phyloP scores from a whole-genome alignment of 345 rosid genomes.

The Camelina sativa region DNA sequence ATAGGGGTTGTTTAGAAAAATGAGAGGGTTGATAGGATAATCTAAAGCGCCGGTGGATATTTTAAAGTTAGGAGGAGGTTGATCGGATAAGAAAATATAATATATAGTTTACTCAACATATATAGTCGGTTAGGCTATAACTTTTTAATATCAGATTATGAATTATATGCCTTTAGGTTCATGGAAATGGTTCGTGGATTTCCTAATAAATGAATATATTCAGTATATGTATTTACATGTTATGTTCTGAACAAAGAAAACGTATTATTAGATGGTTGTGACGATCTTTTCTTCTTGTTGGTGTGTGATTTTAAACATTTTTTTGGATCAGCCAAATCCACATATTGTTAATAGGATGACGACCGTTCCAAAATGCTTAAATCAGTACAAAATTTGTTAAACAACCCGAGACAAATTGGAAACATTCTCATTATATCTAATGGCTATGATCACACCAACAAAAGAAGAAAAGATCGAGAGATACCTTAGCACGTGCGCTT shows the following conservation, averaged over 20 bases:
- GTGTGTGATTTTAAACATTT: neutral
- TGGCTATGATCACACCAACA: neutral
- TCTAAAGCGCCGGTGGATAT: no score
- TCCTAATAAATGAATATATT: no score
- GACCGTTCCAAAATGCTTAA: neutral
- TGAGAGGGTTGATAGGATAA: neutral
- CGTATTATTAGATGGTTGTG: no score
- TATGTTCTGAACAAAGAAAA: no score
- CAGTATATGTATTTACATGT: no score
- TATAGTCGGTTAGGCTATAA: no score
- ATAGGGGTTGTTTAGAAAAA: neutral
- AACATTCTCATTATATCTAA: neutral
- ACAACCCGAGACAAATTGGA: neutral
- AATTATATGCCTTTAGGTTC: no score
- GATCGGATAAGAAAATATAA: neutral
- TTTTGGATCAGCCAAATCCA: neutral
- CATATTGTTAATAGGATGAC: neutral
- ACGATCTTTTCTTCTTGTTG: no score
- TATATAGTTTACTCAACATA: no score
- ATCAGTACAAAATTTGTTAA: neutral
- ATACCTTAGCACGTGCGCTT: neutral
- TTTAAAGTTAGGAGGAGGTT: no score
- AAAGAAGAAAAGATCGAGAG: neutral
- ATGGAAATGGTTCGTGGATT: no score
- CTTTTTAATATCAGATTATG: no score